A percentile compares a stretch with the other conserved stretches of the same genome.
These are phyloP conservation scores for Cenchrus fungigraminus DNA, from an alignment of 176 grass and related monocot species.

Conservation along the genomic window DNA sequence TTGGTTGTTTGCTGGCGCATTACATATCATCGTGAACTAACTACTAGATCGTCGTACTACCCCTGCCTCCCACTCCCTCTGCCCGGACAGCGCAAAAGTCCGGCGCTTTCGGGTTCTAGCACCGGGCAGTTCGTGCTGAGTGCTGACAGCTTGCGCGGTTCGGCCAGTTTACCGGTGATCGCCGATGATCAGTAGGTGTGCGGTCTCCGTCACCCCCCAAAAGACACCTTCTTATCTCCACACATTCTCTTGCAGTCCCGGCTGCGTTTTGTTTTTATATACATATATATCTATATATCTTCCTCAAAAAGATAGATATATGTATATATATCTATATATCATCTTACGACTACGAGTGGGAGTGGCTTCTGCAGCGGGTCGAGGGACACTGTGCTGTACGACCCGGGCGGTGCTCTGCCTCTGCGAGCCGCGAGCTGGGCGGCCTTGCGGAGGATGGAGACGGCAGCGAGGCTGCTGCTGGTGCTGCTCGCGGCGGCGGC, in stretches of 20 bases:
- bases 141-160: background rate
- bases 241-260: background rate
- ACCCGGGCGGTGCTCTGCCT: background rate
- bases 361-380: background rate
- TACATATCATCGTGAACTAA: background rate
- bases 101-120: slow-evolving; percentile 24
- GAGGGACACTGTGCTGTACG: background rate
- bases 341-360: background rate
- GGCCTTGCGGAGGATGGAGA: background rate
- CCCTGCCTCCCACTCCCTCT: background rate
- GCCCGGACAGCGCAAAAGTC: slow-evolving; percentile 2
- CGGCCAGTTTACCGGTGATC: background rate
- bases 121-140: background rate
- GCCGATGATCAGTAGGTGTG: slow-evolving; percentile 19
- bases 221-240: background rate
- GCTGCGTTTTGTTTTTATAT: background rate
- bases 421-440: too few relatives aligned
- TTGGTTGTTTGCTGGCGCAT: slow-evolving; percentile 25
- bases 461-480: slow-evolving; percentile 23
- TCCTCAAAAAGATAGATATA: too few relatives aligned
- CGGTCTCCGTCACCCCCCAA: background rate
- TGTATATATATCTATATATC: background rate
- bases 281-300: background rate
- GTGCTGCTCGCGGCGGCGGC: slow-evolving; percentile 23
- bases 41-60: too few relatives aligned